These are phyloP conservation scores for Gamsiella multidivaricata DNA, from an alignment of 192 early-diverging fungal species.

Conservation along the genomic window DNA sequence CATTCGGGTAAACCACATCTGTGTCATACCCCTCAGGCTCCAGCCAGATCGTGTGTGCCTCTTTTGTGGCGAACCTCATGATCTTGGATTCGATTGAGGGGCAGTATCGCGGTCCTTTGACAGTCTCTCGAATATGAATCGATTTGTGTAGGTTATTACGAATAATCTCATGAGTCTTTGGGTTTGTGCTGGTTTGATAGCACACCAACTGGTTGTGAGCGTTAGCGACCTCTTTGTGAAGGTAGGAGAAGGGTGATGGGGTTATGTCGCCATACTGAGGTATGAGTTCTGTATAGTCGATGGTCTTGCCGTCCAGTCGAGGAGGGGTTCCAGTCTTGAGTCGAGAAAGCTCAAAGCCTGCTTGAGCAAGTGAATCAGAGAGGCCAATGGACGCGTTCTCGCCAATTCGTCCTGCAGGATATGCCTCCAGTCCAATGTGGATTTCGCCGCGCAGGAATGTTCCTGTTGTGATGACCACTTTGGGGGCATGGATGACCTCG, in stretches of 20 bases:
- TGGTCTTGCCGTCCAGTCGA: constrained; percentile 77
- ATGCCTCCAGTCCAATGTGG: constrained; percentile 74
- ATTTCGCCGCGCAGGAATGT: constrained; percentile 87
- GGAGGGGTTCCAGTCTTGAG: constrained; percentile 91
- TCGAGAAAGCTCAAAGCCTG: constrained; percentile 81
- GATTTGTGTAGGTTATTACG: constrained; percentile 78
- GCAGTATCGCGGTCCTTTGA: constrained; percentile 84
- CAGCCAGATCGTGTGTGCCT: constrained; percentile 80
- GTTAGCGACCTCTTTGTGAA: constrained; percentile 75
- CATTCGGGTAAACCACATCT: constrained; percentile 83
- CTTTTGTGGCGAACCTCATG: constrained; percentile 73
- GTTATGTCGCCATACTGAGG: constrained; percentile 78
- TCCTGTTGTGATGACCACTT: constrained; percentile 83
- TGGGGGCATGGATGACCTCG: constrained; percentile 72
- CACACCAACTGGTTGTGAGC: constrained; percentile 77
- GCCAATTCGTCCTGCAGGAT: constrained; percentile 77
- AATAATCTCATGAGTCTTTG: constrained; percentile 73
- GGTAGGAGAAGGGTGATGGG: constrained; percentile 79
- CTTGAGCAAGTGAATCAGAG: constrained; percentile 76
- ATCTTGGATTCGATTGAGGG: constrained; percentile 88
- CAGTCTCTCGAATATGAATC: constrained; percentile 86
- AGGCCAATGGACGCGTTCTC: constrained; percentile 81
- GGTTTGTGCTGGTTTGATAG: constrained; percentile 81
- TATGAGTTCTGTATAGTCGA: constrained; percentile 74
- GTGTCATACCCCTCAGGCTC: constrained; percentile 81